Evolutionary conservation across 768 basidiomycete species (phyloP).

Genomic region (Suillus lakei): DNA sequence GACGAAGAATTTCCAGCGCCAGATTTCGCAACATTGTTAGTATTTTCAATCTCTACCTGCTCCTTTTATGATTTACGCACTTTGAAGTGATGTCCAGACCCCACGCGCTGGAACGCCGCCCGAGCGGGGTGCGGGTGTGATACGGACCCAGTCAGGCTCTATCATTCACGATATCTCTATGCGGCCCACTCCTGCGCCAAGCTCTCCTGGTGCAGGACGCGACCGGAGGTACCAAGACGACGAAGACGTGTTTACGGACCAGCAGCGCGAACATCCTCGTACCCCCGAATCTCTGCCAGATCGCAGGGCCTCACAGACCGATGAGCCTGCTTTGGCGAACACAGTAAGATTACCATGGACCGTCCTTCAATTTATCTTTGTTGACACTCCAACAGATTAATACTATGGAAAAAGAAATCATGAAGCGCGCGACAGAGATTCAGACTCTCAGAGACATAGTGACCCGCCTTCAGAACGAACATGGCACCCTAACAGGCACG

Average conservation of each 20-base stretch:
- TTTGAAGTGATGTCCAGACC: neutral
- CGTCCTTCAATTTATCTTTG: neutral
- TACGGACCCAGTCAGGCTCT: slow-evolving; percentile 53
- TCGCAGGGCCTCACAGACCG: neutral
- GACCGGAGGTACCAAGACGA: slow-evolving; percentile 10
- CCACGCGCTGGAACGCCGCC: neutral
- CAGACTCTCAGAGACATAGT: slow-evolving; percentile 4
- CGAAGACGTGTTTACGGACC: slow-evolving; percentile 12
- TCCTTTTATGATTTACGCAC: neutral
- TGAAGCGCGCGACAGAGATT: neutral
- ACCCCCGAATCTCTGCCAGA: slow-evolving; percentile 12
- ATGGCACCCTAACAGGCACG: neutral
- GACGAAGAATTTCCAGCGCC: slow-evolving; percentile 4
- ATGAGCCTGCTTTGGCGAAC: neutral
- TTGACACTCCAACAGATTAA: neutral
- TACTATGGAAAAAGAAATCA: too few relatives aligned
- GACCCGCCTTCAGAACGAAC: slow-evolving; percentile 2
- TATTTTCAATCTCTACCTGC: neutral
- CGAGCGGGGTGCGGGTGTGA: slow-evolving; percentile 19
- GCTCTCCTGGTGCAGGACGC: slow-evolving; percentile 28
- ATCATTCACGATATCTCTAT: slow-evolving; percentile 50
- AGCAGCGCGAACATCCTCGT: neutral
- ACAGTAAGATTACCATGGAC: neutral
- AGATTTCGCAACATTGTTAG: slow-evolving; percentile 7
- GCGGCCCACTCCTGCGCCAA: slow-evolving; percentile 57